phyloP scores from a whole-genome alignment of 192 early-diverging fungal species.

The Powellomyces hirtus region DNA sequence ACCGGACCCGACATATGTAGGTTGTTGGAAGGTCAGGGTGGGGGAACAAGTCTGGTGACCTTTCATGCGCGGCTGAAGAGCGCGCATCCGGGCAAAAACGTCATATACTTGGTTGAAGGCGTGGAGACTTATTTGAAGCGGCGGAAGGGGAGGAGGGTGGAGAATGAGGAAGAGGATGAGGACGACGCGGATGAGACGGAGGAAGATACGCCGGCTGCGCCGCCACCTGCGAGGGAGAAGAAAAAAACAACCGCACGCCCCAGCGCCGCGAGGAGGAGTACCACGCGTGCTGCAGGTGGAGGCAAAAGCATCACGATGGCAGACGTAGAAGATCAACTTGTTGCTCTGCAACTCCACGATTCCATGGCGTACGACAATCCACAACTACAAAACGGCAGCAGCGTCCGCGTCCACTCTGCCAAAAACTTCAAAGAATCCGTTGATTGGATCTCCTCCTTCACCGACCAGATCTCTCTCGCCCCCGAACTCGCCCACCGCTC shows the following conservation, averaged over 20 bases:
- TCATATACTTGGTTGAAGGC: slow-evolving; percentile 31
- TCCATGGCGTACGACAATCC: neutral
- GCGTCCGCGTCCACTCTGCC: slow-evolving; percentile 9
- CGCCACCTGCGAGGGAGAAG: too few relatives aligned
- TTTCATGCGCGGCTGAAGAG: neutral
- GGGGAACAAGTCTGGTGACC: neutral
- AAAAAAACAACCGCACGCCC: slow-evolving; percentile 5
- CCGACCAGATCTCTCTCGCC: slow-evolving; percentile 29
- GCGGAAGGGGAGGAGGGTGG: slow-evolving; percentile 5
- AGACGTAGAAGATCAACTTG: slow-evolving; percentile 14
- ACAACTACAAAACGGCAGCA: neutral
- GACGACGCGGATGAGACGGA: neutral
- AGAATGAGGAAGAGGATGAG: neutral
- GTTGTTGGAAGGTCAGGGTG: neutral
- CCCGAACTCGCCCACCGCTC: slow-evolving; percentile 30
- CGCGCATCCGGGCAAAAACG: neutral
- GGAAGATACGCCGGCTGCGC: neutral
- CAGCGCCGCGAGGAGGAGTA: neutral
- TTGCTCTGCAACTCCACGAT: slow-evolving; percentile 14
- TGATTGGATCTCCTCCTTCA: slow-evolving; percentile 27
- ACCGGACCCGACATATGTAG: neutral
- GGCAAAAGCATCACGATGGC: neutral
- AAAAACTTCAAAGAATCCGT: slow-evolving; percentile 9
- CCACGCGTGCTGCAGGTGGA: neutral
- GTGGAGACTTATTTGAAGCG: slow-evolving; percentile 25